Percentiles rank a stretch among this genome's conserved stretches.
Evolutionary conservation across 2,329 filamentous ascomycete species (phyloP).

Genomic region (Magnaporthales sp.): DNA sequence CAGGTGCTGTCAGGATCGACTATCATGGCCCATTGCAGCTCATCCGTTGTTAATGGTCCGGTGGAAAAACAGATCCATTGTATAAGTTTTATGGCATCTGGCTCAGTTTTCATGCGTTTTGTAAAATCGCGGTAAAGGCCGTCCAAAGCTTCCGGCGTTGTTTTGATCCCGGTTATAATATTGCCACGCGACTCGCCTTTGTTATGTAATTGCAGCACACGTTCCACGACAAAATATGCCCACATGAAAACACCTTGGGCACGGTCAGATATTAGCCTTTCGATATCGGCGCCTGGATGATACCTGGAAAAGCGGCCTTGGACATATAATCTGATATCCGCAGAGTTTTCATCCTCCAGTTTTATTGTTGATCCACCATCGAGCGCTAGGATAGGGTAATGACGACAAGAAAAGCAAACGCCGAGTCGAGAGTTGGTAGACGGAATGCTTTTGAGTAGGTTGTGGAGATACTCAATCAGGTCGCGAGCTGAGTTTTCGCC

Average conservation of each 20-base stretch:
- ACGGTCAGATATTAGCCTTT: constrained; percentile 14
- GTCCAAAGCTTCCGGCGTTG: constrained; percentile 15
- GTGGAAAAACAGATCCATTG: constrained; percentile 24
- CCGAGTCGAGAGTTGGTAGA: constrained; percentile 9
- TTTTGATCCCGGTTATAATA: constrained; percentile 16
- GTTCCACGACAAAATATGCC: constrained; percentile 21
- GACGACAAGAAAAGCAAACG: constrained; percentile 24
- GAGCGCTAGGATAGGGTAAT: constrained; percentile 19
- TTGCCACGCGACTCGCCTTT: constrained; percentile 4
- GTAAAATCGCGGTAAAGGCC: constrained; percentile 17
- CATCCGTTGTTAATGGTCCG: constrained; percentile 15
- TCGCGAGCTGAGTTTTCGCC: constrained; percentile 15
- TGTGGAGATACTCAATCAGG: constrained; percentile 14
- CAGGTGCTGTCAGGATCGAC: constrained; percentile 14
- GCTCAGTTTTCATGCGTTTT: constrained; percentile 9
- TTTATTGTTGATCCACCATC: constrained; percentile 16
- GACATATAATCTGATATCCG: constrained; percentile 22
- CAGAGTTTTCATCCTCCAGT: constrained; percentile 20
- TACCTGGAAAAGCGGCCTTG: constrained; percentile 11
- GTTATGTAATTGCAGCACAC: constrained; percentile 10
- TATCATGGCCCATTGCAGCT: constrained; percentile 22
- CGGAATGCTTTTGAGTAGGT: constrained; percentile 13
- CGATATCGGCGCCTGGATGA: not conserved
- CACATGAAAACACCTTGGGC: constrained; percentile 27
- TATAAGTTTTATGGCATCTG: constrained; percentile 16